These are phyloP conservation scores for Phoenix roebelenii DNA, from an alignment of 176 grass and related monocot species.

Conservation along the genomic window DNA sequence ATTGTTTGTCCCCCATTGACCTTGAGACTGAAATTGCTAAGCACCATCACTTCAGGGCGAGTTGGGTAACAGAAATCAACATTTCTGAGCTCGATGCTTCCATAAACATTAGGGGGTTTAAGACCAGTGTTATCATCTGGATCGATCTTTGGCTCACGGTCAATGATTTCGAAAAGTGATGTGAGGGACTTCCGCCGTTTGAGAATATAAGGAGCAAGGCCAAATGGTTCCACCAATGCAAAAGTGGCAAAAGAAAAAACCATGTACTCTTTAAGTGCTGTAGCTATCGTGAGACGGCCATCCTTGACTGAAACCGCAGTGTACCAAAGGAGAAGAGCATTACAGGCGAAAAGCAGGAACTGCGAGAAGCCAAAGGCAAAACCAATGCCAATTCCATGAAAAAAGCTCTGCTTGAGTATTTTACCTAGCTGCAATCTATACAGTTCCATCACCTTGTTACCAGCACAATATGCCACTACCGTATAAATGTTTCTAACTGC, in stretches of 20 bases:
- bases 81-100: constrained; percentile 97
- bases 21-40: constrained; percentile 98
- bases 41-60: constrained; percentile 73
- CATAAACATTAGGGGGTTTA: constrained; percentile 97
- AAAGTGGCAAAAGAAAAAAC: constrained; percentile 96
- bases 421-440: constrained; percentile 80
- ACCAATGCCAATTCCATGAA: constrained; percentile 84
- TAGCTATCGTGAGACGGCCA: constrained; percentile 52
- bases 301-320: constrained; percentile 72
- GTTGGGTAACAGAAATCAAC: constrained; percentile 91
- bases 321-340: constrained; percentile 94
- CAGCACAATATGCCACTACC: constrained; percentile 96
- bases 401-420: constrained; percentile 82
- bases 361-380: constrained; percentile 95
- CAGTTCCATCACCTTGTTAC: constrained; percentile 94
- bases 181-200: constrained; percentile 83
- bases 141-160: constrained; percentile 88
- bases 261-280: constrained; percentile 90
- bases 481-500: constrained; percentile 99
- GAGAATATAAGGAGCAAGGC: constrained; percentile 96
- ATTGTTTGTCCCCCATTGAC: constrained; percentile 86
- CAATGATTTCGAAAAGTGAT: constrained; percentile 98
- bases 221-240: constrained; percentile 95
- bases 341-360: constrained; percentile 98
- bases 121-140: constrained; percentile 90